Evolutionary conservation across 352 stramenopile species (phyloP).

Genomic region (Blastocystis sp.): DNA sequence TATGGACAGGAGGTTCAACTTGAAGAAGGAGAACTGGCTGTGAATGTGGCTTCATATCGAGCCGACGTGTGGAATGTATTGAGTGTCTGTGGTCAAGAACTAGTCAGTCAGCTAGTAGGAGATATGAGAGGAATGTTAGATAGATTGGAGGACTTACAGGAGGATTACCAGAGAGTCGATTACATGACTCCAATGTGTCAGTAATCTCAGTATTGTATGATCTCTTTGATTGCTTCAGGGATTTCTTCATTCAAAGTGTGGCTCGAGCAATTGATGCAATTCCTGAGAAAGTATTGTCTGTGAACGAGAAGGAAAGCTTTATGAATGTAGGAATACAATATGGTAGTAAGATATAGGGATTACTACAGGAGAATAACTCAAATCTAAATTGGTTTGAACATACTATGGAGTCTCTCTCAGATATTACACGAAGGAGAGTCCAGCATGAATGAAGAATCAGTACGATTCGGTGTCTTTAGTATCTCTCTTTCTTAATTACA

Average conservation of each 20-base stretch:
- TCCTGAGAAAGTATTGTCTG: background rate
- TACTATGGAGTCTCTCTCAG: background rate
- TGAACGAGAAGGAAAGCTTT: background rate
- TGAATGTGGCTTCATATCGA: background rate
- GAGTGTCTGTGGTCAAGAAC: background rate
- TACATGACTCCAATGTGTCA: background rate
- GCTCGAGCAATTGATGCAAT: background rate
- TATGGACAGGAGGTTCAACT: background rate
- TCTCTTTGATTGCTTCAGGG: slow-evolving; percentile 1
- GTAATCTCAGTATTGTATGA: background rate
- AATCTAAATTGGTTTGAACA: slow-evolving; percentile 9
- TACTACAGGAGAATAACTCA: slow-evolving; percentile 7
- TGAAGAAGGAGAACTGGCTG: background rate
- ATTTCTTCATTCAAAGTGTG: background rate
- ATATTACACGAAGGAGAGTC: background rate
- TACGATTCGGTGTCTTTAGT: background rate
- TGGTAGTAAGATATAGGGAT: background rate
- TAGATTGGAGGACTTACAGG: slow-evolving; percentile 1
- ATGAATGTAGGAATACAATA: background rate
- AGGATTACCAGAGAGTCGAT: slow-evolving; percentile 6
- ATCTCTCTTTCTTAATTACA: background rate
- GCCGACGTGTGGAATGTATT: background rate
- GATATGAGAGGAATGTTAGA: background rate
- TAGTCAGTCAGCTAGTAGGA: slow-evolving; percentile 19
- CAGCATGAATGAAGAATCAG: background rate